Percentiles rank a stretch among this genome's conserved stretches.
Conservation (phyloP, 306 rosid species). For the Fragaria iinumae region DNA sequence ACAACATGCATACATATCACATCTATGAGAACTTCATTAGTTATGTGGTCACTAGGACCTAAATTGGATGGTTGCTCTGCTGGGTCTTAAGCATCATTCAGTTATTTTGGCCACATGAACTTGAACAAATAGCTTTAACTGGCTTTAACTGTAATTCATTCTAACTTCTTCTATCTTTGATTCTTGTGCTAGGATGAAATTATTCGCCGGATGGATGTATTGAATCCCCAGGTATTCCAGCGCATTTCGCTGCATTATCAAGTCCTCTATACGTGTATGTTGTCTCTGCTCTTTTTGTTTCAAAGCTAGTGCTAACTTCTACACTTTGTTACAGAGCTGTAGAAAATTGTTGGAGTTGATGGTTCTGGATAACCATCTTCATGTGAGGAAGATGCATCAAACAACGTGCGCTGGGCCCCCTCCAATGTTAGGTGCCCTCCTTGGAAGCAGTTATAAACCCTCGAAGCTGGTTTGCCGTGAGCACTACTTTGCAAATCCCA, state of each 20-base stretch:
- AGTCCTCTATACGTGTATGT: not conserved
- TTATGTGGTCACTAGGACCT: not conserved
- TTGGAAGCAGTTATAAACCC: conserved; percentile 43
- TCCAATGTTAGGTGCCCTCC: conserved; percentile 46
- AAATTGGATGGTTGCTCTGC: not conserved
- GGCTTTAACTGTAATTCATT: not conserved
- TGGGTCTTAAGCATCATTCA: not conserved
- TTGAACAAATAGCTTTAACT: conserved; percentile 1
- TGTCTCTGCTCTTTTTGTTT: not conserved
- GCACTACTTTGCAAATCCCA: conserved; percentile 81
- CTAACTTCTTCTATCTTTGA: conserved; percentile 27
- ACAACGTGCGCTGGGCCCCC: conserved; percentile 40
- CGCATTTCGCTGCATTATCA: not conserved
- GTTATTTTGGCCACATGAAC: conserved; percentile 8
- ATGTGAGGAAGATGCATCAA: conserved; percentile 75
- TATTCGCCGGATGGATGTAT: conserved; percentile 63
- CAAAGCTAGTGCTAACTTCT: conserved; percentile 25
- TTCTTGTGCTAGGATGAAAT: conserved; percentile 60
- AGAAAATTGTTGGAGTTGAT: conserved; percentile 73
- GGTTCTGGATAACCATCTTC: conserved; percentile 68
- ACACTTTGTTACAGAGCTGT: conserved; percentile 60
- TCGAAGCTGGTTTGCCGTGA: conserved; percentile 46
- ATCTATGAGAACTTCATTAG: not conserved
- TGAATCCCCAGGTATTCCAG: conserved; percentile 82
- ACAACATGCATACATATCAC: not conserved